phyloP scores from a whole-genome alignment of 2,329 filamentous ascomycete genomes.

The Ascochyta pisi region DNA sequence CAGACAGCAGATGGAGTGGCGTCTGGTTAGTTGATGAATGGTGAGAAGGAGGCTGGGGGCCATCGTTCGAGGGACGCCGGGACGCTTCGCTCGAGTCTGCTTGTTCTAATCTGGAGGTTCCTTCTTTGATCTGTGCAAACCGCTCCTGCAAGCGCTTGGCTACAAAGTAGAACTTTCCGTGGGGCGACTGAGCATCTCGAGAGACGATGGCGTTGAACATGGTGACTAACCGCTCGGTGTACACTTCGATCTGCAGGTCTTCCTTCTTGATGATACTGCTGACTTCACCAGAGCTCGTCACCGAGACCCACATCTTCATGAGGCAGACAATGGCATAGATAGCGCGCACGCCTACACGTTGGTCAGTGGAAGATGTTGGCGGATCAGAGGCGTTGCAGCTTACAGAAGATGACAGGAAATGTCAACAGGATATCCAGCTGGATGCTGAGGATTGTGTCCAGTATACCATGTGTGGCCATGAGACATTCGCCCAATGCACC shows the following conservation, averaged over 20 bases:
- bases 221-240: constrained; percentile 54
- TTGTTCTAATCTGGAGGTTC: constrained; percentile 43
- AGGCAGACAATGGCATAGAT: constrained; percentile 65
- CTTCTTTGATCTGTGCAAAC: constrained; percentile 54
- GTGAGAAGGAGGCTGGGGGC: constrained; percentile 25
- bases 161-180: constrained; percentile 57
- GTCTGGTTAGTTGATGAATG: constrained; percentile 45
- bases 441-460: constrained; percentile 58
- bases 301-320: constrained; percentile 66
- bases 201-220: constrained; percentile 55
- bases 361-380: constrained; percentile 19
- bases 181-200: constrained; percentile 51
- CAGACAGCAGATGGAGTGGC: constrained; percentile 48
- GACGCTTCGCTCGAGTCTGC: constrained; percentile 32
- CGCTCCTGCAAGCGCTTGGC: constrained; percentile 54
- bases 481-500: constrained; percentile 56
- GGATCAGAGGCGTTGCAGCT: constrained; percentile 12
- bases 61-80: constrained; percentile 24
- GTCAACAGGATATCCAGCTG: constrained; percentile 53
- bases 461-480: constrained; percentile 54
- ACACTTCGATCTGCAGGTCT: constrained; percentile 56
- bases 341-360: constrained; percentile 56
- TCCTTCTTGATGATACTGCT: constrained; percentile 58
- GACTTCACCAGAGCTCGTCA: constrained; percentile 58
- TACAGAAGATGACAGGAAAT: constrained; percentile 56